These are phyloP conservation scores for Protomyces lactucae-debilis DNA, from an alignment of 1,139 yeast genomes.

Conservation along the genomic window DNA sequence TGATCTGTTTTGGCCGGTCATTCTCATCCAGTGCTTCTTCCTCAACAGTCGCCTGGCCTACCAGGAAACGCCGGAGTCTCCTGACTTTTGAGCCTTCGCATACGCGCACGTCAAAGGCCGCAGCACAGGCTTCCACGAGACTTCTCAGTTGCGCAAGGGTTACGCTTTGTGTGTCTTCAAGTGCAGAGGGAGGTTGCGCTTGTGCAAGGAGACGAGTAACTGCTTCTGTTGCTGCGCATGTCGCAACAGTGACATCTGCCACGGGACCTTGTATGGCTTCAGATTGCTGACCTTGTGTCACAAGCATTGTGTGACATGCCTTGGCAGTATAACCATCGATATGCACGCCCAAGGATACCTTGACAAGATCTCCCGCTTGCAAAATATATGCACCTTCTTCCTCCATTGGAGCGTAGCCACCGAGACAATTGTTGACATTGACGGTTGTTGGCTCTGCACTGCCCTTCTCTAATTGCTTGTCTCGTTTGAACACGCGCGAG, in stretches of 20 bases:
- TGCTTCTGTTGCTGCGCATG: slow-evolving; percentile 83
- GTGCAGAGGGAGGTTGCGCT: slow-evolving; percentile 37
- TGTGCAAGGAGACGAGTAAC: slow-evolving; percentile 69
- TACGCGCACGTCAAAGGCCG: slow-evolving; percentile 71
- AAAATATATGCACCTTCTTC: slow-evolving; percentile 56
- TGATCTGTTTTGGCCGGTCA: slow-evolving; percentile 55
- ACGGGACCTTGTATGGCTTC: slow-evolving; percentile 69
- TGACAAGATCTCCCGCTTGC: slow-evolving; percentile 76
- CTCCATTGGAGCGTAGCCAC: slow-evolving; percentile 82
- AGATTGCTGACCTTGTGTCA: slow-evolving; percentile 49
- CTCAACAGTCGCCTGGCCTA: slow-evolving; percentile 93
- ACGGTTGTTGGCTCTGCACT: slow-evolving; percentile 86
- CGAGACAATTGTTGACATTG: slow-evolving; percentile 71
- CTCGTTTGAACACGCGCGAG: slow-evolving; percentile 20
- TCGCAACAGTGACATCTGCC: slow-evolving; percentile 91
- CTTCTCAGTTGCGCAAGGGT: slow-evolving; percentile 66
- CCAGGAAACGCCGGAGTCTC: slow-evolving; percentile 83
- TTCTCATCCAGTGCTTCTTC: slow-evolving; percentile 86
- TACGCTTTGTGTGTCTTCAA: slow-evolving; percentile 40
- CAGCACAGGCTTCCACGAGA: slow-evolving; percentile 76
- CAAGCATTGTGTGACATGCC: slow-evolving; percentile 78
- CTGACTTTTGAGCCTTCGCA: slow-evolving; percentile 91
- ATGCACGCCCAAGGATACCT: slow-evolving; percentile 58
- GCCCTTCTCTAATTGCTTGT: slow-evolving; percentile 53
- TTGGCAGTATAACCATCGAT: slow-evolving; percentile 91